Percentiles rank a stretch among this genome's conserved stretches.
phyloP scores from a whole-genome alignment of 176 grass and related monocot species.

The Stipa capillata region DNA sequence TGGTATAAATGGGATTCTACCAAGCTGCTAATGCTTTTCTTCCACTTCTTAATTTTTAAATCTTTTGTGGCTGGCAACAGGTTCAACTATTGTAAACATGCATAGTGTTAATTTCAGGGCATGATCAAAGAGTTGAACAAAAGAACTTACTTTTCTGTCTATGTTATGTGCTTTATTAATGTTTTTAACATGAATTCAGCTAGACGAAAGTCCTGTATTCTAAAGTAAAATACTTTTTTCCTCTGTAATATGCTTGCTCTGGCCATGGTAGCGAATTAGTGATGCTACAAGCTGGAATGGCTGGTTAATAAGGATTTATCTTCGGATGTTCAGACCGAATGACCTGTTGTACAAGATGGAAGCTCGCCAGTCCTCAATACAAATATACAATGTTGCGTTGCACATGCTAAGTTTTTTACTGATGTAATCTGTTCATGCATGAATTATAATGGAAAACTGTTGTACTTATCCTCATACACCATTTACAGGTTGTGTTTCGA shows the following conservation, averaged over 20 bases:
- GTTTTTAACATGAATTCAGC: not conserved
- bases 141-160: not conserved
- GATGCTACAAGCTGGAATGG: not conserved
- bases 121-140: not conserved
- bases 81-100: not conserved
- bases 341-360: not conserved
- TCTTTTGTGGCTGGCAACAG: not conserved
- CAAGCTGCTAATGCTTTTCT: not conserved
- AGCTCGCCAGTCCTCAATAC: not conserved
- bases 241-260: not conserved
- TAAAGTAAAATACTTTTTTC: not conserved
- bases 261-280: not conserved
- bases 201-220: not conserved
- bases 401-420: not conserved
- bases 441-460: not conserved
- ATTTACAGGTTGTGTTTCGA: slow-evolving; percentile 77
- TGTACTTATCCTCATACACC: not conserved
- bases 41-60: not conserved
- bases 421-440: not conserved
- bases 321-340: not conserved
- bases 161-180: not conserved
- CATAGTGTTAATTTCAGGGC: not conserved
- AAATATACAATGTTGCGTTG: not conserved
- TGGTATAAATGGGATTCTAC: not conserved
- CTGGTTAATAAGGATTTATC: slow-evolving; percentile 9